A percentile compares a stretch with the other conserved stretches of the same genome.
Conservation (phyloP, 345 rosid genomes). For the Aquilaria malaccensis region DNA sequence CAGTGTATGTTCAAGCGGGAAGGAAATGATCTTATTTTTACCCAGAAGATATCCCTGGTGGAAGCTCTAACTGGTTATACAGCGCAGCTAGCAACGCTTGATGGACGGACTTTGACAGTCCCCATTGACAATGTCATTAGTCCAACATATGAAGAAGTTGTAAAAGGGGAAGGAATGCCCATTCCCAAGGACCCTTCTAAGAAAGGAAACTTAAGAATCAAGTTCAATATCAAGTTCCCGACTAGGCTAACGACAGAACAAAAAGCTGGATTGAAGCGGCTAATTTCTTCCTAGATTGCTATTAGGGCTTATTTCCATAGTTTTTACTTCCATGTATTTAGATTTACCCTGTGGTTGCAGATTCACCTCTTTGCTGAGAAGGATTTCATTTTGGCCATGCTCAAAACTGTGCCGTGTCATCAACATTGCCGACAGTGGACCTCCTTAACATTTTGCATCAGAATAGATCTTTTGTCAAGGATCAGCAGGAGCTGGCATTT, state of each 20-base stretch:
- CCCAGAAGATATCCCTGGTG: conserved; percentile 60
- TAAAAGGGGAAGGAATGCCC: conserved; percentile 94
- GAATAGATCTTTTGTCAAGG: too few relatives aligned
- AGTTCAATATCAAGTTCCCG: conserved; percentile 78
- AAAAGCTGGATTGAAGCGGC: conserved; percentile 54
- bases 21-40: conserved; percentile 64
- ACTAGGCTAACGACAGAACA: conserved; percentile 59
- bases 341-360: too few relatives aligned
- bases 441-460: too few relatives aligned
- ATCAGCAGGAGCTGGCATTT: too few relatives aligned
- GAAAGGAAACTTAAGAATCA: conserved; percentile 75
- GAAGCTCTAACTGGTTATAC: conserved; percentile 82
- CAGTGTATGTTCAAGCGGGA: conserved; percentile 76
- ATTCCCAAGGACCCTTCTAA: conserved; percentile 72
- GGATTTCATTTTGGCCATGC: too few relatives aligned
- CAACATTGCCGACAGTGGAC: too few relatives aligned
- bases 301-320: conserved; percentile 5
- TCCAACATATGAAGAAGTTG: conserved; percentile 74
- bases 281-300: conserved; percentile 26
- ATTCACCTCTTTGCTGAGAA: too few relatives aligned
- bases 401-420: too few relatives aligned
- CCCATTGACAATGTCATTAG: conserved; percentile 45
- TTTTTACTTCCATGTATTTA: background rate
- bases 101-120: conserved; percentile 54
- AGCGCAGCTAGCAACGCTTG: conserved; percentile 53